A percentile compares a stretch with the other conserved stretches of the same genome.
These are phyloP conservation scores for Penicillium desertorum DNA, from an alignment of 495 filamentous ascomycete genomes.

Conservation along the genomic window DNA sequence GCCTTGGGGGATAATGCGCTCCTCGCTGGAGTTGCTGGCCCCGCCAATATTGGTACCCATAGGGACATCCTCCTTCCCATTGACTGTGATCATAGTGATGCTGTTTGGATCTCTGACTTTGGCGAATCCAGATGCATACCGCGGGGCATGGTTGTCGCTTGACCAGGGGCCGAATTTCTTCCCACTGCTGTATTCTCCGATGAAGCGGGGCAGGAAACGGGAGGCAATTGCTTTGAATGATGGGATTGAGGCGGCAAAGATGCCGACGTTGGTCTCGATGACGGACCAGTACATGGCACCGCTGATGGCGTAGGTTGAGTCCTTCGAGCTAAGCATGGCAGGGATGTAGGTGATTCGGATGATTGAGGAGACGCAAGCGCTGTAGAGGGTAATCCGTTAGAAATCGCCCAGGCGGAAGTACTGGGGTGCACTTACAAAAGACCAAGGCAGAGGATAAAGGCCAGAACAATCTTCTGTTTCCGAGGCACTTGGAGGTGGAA, in stretches of 20 bases:
- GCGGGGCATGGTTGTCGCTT: conserved; percentile 17
- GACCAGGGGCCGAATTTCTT: conserved; percentile 34
- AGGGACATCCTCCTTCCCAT: conserved; percentile 16
- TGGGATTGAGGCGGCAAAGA: conserved; percentile 43
- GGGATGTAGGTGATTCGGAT: conserved; percentile 46
- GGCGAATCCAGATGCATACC: conserved; percentile 34
- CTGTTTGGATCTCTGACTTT: conserved; percentile 28
- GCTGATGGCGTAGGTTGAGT: conserved; percentile 41
- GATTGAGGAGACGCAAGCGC: conserved; percentile 44
- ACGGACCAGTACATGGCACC: conserved; percentile 48
- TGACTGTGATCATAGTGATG: conserved; percentile 23
- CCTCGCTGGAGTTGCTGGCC: conserved; percentile 30
- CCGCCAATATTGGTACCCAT: conserved; percentile 32
- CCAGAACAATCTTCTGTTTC: conserved; percentile 40
- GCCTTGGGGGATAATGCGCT: conserved; percentile 40
- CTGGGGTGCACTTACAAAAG: conserved; percentile 37
- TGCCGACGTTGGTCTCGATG: conserved; percentile 46
- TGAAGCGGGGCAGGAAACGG: conserved; percentile 40
- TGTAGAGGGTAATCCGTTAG: conserved; percentile 14
- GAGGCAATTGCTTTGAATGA: conserved; percentile 46
- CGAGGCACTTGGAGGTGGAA: conserved; percentile 36
- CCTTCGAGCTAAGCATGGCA: conserved; percentile 35
- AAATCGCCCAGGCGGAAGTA: not conserved
- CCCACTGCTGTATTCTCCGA: conserved; percentile 39
- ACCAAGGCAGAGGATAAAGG: conserved; percentile 40